phyloP scores from a whole-genome alignment of 805 yeast species.

The Candida coleopterorum region DNA sequence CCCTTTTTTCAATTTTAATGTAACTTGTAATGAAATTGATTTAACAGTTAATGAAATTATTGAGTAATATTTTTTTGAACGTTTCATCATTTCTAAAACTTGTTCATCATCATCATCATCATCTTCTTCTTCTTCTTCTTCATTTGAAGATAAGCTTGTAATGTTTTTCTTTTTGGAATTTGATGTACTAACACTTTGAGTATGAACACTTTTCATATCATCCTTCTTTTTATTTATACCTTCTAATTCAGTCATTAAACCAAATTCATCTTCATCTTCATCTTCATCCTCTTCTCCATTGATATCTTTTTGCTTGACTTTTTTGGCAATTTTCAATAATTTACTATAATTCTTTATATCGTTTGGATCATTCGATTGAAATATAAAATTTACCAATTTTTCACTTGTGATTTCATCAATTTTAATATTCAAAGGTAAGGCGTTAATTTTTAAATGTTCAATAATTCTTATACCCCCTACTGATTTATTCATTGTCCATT shows the following conservation, averaged over 20 bases:
- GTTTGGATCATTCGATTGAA: conserved; percentile 20
- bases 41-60: conserved; percentile 48
- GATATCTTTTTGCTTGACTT: conserved; percentile 1
- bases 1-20: conserved; percentile 32
- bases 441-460: conserved; percentile 32
- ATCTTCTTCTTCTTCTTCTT: not conserved
- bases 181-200: no score
- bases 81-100: conserved; percentile 57
- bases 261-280: conserved; percentile 10
- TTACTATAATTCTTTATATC: conserved; percentile 12
- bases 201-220: not conserved
- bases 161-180: conserved; percentile 1
- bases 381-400: conserved; percentile 33
- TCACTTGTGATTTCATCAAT: conserved; percentile 37
- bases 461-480: conserved; percentile 40
- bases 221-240: conserved; percentile 11
- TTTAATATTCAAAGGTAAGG: conserved; percentile 34
- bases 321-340: conserved; percentile 6
- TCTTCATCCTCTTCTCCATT: not conserved
- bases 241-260: conserved; percentile 10
- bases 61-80: conserved; percentile 72
- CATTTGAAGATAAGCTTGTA: conserved; percentile 2
- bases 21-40: conserved; percentile 27
- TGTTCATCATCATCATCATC: conserved; percentile 17
- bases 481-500: conserved; percentile 39